Base-by-base conservation (phyloP, 306 rosid genomes). In the Vigna hirtella region DNA sequence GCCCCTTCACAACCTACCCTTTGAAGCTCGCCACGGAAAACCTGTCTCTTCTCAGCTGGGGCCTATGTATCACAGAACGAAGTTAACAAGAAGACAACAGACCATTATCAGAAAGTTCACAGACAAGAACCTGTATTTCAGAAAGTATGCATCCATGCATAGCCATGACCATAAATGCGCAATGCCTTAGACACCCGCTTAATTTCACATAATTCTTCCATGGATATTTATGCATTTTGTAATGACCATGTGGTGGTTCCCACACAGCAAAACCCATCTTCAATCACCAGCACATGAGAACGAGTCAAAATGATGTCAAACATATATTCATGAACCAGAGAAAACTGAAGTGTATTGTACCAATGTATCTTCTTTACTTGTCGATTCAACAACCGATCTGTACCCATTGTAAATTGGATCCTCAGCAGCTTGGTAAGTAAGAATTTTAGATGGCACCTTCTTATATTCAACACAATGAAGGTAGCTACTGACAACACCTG, bases 171-270 rank as follows among this genome's bases (percentile, higher is more conserved):
- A 47, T 88, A 62, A 95, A 95, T 52, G 99, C 95, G 51, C 96
- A 89, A 83, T 95, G 97, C 85, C 99, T 88, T 15, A 95, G 81
- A 34, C 98, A 88, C 30, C 98, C 99, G 69, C 98, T 89, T 34
- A 95, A 88, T 88, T 88, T 90, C 64, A 89, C 98, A 65, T 89
- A 95, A 81, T 87, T 90, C 87, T 87, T 92, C 99, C 99, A 93
- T 15, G 98, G 99, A 80, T 95, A 95, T 26, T 17, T 86, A 32
- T 88, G 77, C 93, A 80, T 88, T 78, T 81, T 93, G 80, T 88
- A 95, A 34, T 79, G 93, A 66, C 98, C 98, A 77, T 95, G 98
- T 45, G 98, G 98, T 61, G 98, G 98, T 79, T 95, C 98, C 98
- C 98, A 95, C 56, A 91, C 91, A 72, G 98, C 98, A 73, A 95